Evolutionary conservation across 192 early-diverging fungal species (phyloP), one percentile per base, ranked within the genome.

Genomic region (Cladochytrium replicatum): DNA sequence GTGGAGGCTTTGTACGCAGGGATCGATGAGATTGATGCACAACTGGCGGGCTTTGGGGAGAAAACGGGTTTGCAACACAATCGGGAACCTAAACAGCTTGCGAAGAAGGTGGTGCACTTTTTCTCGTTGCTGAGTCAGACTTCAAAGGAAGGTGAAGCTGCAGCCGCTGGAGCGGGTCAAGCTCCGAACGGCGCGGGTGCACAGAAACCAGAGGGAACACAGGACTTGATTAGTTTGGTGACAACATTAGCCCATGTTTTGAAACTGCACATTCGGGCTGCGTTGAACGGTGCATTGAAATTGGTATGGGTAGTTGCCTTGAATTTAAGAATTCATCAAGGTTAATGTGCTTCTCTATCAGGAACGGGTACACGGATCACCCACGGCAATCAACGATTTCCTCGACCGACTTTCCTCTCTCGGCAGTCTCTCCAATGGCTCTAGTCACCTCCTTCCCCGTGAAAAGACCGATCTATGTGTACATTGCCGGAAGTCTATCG

Each of bases 41-140:
- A 81, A 49, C 77, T 89, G 32, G 63, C 63, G 13, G 65, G 75
- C 40, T 74, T 78, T 41, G 77, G 75, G 51, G 91, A 86, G 53
- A 56, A 57, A 1, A 75, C 76, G 32, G 63, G 51, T 6, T 34
- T 78, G 48, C 68, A 61, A 50, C 67, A 62, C 50, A 57, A 60
- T 44, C 63, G 87, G 24, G 93, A 97, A 66, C 91, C 95, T 7
- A 96, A 91, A 73, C 81, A 94, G 71, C 73, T 99, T 43, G 89
- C 89, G 55, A 93, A 92, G 62, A 87, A 86, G 60, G 90, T 94
- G 49, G 85, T 94, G 43, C 84, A 83, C 54, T 97, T 97, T 60
- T 96, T 99, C 65, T 86, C 91, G 4, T 52, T 94, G 19, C 69
- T 99, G 28, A 85, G 83, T 2, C 77, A 85, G 54, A 81, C 84